Base-by-base conservation (phyloP, 1,284 basidiomycete species). In the Leccinum pseudoinsigne region DNA sequence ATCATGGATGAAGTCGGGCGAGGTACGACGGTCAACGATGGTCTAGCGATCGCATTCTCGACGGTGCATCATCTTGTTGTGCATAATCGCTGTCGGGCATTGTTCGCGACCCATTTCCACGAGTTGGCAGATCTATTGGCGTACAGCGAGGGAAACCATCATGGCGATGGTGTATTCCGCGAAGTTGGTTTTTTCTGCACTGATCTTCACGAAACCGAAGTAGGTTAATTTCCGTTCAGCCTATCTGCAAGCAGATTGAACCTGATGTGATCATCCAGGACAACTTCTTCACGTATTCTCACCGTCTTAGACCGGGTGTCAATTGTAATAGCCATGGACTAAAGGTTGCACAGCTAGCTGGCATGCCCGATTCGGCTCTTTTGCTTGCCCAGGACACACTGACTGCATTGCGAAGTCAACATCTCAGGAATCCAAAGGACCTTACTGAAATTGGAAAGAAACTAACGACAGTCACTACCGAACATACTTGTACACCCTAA, bases 1-100 rank as follows among this genome's bases (percentile, higher is more conserved):
- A 95, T 98, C 67, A 96, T 98, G 93, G 95, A 98, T 73, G 97
- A 99, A 78, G 93, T 99, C 18, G 97, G 97, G 2, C 82, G 97
- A 67, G 97, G 97, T 21, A 99, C 97, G 2, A 95, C 95, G 0
- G 88, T 96, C 5, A 85, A 88, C 62, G 95, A 98, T 68, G 97
- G 97, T 4, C 78, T 98, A 16, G 92, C 95, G 0, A 94, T 99
- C 55, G 95, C 96, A 1, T 98, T 94, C 74, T 93, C 94, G 1
- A 89, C 95, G 2, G 81, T 97, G 12, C 87, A 95, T 71, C 89
- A 97, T 71, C 84, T 99, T 14, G 79, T 91, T 53, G 77, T 81
- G 16, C 78, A 84, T n/a, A 95, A 93, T 71, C 79, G 81, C 59
- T 95, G 92, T 73, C 86, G 95, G 23, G 86, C 92, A 2, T 79